phyloP scores from a whole-genome alignment of 768 basidiomycete species.

The Podaxis sp. region DNA sequence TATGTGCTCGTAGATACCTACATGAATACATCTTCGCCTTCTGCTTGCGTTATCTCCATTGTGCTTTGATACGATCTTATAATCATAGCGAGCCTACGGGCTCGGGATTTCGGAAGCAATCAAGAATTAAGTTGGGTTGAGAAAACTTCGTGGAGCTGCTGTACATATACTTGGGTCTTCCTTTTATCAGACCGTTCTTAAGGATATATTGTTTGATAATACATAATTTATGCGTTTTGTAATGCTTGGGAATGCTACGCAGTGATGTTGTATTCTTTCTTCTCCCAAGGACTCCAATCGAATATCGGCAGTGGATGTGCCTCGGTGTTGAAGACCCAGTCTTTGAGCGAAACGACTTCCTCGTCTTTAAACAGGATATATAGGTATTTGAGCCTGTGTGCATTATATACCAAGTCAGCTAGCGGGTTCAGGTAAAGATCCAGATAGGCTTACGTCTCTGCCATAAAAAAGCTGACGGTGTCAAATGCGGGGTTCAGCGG shows the following conservation, averaged over 20 bases:
- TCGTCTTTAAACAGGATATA: conserved; percentile 61
- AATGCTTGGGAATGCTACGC: background rate
- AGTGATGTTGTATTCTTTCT: conserved; percentile 33
- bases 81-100: no score
- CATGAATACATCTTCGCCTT: no score
- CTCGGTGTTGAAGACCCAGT: conserved; percentile 65
- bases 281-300: conserved; percentile 53
- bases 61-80: no score
- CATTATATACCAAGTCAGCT: conserved; percentile 32
- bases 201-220: no score
- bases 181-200: no score
- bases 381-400: conserved; percentile 55
- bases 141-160: no score
- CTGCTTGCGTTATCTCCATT: no score
- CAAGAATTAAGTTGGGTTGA: no score
- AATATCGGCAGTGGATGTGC: conserved; percentile 71
- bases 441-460: conserved; percentile 17
- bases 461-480: conserved; percentile 20
- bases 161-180: no score
- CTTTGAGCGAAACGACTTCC: conserved; percentile 44
- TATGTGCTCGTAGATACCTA: no score
- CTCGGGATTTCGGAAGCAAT: no score
- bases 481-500: background rate
- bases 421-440: background rate
- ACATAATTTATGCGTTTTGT: background rate